phyloP scores from a whole-genome alignment of 129 eudicot species.

The Chrysanthemum lavandulifolium region DNA sequence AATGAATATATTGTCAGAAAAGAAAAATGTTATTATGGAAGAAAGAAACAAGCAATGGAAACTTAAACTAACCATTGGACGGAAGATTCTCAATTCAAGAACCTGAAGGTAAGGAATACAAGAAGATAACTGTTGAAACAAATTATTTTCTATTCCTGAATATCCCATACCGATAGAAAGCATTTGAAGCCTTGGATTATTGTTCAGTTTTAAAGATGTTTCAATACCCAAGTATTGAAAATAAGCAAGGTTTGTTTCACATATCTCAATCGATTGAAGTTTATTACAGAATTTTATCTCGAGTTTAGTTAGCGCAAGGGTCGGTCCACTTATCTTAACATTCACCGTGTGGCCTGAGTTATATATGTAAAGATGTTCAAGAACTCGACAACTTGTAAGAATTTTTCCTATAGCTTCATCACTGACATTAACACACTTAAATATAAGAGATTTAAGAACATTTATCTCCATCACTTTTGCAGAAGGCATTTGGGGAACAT shows the following conservation, averaged over 20 bases:
- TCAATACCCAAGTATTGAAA: conserved; percentile 35
- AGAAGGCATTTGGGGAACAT: not conserved
- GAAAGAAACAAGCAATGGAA: not conserved
- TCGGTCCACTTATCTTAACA: conserved; percentile 29
- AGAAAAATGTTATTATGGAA: not conserved
- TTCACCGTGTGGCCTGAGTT: conserved; percentile 29
- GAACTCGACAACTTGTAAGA: conserved; percentile 24
- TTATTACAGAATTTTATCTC: conserved; percentile 31
- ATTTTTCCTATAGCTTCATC: conserved; percentile 40
- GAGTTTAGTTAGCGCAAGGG: conserved; percentile 30
- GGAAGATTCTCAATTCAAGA: conserved; percentile 36
- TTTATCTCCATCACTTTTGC: not conserved
- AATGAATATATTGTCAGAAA: not conserved
- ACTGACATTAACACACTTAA: conserved; percentile 41
- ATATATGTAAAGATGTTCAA: conserved; percentile 28
- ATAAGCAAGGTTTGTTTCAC: conserved; percentile 30
- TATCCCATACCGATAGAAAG: conserved; percentile 30
- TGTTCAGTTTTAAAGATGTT: conserved; percentile 23
- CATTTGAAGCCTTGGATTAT: conserved; percentile 41
- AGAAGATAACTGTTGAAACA: conserved; percentile 36
- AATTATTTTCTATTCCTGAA: conserved; percentile 35
- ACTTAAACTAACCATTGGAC: conserved; percentile 33
- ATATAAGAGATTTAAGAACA: conserved; percentile 34
- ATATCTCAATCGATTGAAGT: conserved; percentile 31
- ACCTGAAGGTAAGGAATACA: conserved; percentile 34